Evolutionary conservation across 176 grass and related monocot species (phyloP).

Genomic region (Tuctoria greenei): DNA sequence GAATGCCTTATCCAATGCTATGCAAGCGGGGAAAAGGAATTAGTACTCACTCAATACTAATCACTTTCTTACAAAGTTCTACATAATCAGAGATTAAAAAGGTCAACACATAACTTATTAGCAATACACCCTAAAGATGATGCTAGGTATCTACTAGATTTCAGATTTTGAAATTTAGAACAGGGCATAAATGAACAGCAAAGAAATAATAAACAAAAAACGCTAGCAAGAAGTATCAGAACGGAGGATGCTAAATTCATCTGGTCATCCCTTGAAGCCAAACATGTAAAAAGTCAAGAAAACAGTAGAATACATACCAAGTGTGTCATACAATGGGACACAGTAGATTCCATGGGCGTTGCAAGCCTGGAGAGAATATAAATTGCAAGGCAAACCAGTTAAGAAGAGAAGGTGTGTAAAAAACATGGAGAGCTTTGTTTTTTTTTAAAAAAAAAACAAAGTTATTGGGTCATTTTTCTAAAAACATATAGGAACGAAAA

Average conservation of each 20-base stretch:
- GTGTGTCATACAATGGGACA: slow-evolving; percentile 90
- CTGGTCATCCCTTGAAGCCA: slow-evolving; percentile 24
- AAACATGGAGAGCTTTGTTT: background rate
- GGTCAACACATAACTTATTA: slow-evolving; percentile 14
- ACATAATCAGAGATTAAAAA: background rate
- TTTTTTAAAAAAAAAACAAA: slow-evolving; percentile 4
- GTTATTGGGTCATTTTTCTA: background rate
- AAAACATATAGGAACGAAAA: slow-evolving; percentile 1
- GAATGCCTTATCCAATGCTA: background rate
- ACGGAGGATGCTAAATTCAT: slow-evolving; percentile 5
- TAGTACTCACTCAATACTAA: background rate
- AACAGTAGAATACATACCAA: slow-evolving; percentile 59
- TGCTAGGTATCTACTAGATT: background rate
- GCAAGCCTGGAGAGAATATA: slow-evolving; percentile 62
- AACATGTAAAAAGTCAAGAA: background rate
- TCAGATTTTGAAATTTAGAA: background rate
- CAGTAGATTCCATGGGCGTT: slow-evolving; percentile 87
- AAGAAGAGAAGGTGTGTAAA: slow-evolving; percentile 4
- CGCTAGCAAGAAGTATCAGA: background rate
- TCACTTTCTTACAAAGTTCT: slow-evolving; percentile 6
- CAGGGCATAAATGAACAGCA: background rate
- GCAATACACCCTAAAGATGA: background rate
- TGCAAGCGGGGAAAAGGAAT: slow-evolving; percentile 14
- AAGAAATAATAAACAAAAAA: background rate
- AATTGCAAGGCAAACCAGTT: slow-evolving; percentile 25